Conservation (phyloP, 2,329 filamentous ascomycete genomes). For the Diplocarpon rosae region DNA sequence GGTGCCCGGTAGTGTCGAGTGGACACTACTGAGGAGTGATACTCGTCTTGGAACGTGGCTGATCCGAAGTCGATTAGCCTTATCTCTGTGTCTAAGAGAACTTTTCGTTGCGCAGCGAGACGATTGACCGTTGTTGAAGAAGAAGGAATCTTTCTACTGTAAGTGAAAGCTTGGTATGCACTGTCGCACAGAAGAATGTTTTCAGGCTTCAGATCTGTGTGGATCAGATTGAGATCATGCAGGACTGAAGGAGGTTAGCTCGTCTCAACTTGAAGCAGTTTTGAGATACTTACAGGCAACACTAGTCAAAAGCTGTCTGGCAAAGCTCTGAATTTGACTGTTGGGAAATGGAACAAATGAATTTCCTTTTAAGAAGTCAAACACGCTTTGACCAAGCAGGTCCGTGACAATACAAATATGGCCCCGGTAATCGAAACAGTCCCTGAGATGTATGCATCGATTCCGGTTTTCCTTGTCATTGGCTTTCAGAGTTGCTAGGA, state of each 20-base stretch:
- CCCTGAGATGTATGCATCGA: constrained; percentile 89
- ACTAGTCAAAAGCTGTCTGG: constrained; percentile 90
- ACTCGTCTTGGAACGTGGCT: constrained; percentile 62
- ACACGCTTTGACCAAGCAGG: constrained; percentile 84
- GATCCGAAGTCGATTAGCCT: constrained; percentile 62
- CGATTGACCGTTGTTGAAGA: constrained; percentile 49
- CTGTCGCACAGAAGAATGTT: constrained; percentile 58
- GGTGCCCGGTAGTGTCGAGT: constrained; percentile 60
- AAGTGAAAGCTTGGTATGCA: constrained; percentile 58
- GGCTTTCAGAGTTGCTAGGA: constrained; percentile 80
- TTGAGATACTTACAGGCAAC: constrained; percentile 71
- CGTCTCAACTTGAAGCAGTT: not conserved
- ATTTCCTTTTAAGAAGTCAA: constrained; percentile 95
- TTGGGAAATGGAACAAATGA: constrained; percentile 94
- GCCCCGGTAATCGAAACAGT: constrained; percentile 94
- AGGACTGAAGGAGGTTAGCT: constrained; percentile 50
- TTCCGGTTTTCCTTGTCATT: constrained; percentile 91
- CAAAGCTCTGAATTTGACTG: constrained; percentile 96
- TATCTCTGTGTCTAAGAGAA: constrained; percentile 58
- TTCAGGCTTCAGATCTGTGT: constrained; percentile 68
- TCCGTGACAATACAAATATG: constrained; percentile 85
- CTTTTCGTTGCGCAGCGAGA: constrained; percentile 51
- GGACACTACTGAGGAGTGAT: constrained; percentile 60
- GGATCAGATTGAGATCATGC: constrained; percentile 93
- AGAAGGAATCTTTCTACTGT: constrained; percentile 58